Evolutionary conservation across 495 filamentous ascomycete genomes (phyloP).

Genomic region (Trypethelium eluteriae): DNA sequence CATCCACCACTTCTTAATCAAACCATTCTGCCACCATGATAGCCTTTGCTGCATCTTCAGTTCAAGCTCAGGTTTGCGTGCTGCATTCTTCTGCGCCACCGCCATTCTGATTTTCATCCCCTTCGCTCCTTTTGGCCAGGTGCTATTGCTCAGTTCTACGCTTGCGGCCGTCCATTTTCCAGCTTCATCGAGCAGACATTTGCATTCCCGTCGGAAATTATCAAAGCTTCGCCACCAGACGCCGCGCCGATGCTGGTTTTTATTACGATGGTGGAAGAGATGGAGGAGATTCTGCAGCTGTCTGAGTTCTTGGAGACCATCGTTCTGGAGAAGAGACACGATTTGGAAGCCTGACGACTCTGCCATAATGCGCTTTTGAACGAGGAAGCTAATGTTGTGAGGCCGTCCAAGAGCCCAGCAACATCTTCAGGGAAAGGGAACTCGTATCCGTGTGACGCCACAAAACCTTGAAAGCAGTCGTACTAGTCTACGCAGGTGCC

Average conservation of each 20-base stretch:
- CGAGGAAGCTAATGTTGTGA: too few relatives aligned
- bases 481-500: too few relatives aligned
- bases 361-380: neutral
- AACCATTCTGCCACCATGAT: slow-evolving; percentile 19
- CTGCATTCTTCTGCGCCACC: neutral
- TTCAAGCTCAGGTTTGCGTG: neutral
- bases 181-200: neutral
- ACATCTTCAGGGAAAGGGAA: too few relatives aligned
- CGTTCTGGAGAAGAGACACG: neutral
- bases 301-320: neutral
- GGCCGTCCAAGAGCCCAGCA: too few relatives aligned
- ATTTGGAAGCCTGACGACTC: neutral
- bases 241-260: slow-evolving; percentile 30
- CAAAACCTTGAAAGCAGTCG: too few relatives aligned
- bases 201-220: slow-evolving; percentile 19
- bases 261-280: slow-evolving; percentile 28
- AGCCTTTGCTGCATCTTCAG: slow-evolving; percentile 4
- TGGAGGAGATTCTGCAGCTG: slow-evolving; percentile 23
- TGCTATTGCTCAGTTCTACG: neutral
- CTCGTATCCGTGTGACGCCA: too few relatives aligned
- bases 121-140: neutral
- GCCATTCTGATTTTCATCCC: slow-evolving; percentile 9
- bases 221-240: slow-evolving; percentile 28
- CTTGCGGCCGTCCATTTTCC: neutral
- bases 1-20: slow-evolving; percentile 23